Evolutionary conservation across 768 basidiomycete species (phyloP).

Genomic region (Candolleomyces aberdarensis): DNA sequence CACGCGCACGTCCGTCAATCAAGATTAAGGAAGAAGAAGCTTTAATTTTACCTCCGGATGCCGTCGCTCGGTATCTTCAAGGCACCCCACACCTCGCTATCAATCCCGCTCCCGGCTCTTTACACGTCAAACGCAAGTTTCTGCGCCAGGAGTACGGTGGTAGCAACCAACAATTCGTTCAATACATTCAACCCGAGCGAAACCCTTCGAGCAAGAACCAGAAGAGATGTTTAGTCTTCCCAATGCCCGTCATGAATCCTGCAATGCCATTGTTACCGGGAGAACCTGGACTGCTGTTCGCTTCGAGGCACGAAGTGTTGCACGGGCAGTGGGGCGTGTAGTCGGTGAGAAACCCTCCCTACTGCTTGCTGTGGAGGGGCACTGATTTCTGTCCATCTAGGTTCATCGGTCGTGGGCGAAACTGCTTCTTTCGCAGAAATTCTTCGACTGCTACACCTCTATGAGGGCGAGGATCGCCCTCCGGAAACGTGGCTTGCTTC

Average conservation of each 20-base stretch:
- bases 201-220: too few species aligned
- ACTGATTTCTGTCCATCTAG: not conserved
- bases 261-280: constrained; percentile 23
- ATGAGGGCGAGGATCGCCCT: not conserved
- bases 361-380: not conserved
- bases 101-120: too few species aligned
- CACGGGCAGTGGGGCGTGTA: constrained; percentile 21
- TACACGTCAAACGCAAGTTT: too few species aligned
- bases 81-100: too few species aligned
- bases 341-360: not conserved
- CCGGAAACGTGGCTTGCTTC: not conserved
- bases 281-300: constrained; percentile 23
- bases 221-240: constrained; percentile 10
- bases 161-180: too few species aligned
- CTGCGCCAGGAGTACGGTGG: too few species aligned
- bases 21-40: too few species aligned
- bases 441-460: not conserved
- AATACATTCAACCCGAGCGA: too few species aligned
- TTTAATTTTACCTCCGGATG: too few species aligned
- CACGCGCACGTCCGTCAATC: too few species aligned
- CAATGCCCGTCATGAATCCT: constrained; percentile 22
- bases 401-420: not conserved
- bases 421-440: not conserved
- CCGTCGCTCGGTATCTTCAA: too few species aligned
- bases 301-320: constrained; percentile 24